Base-by-base conservation (phyloP, 306 rosid species). In the Lathyrus tuberosus region DNA sequence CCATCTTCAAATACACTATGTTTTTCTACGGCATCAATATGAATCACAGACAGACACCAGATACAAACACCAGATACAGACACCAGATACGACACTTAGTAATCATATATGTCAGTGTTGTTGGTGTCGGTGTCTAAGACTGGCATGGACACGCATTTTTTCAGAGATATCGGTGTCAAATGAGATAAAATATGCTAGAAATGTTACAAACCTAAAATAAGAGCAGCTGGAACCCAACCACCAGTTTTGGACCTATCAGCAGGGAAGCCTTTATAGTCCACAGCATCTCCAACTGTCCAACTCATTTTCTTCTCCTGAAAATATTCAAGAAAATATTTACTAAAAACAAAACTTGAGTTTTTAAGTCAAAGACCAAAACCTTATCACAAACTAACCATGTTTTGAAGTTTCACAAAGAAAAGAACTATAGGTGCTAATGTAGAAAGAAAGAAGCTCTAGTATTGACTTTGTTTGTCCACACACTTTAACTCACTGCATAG, bases 171-270 rank as follows among this genome's bases (percentile, higher is more conserved):
- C 1, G 40, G 10, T 7, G 10, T 6, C 8, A 35, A 2, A 67
- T 58, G 31, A 59, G 35, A 22, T 11, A 54, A 40, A 49, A 62
- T 47, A 3, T 41, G 37, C 0, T 30, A 64, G 13, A 37, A 37
- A 12, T 31, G 62, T 28, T 11, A 63, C 80, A 79, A 69, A 93
- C 98, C 96, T 75, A 84, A 84, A 73, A 90, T 83, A 35, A 85
- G 90, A 31, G 96, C 84, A 24, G 98, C 98, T 0, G 94, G 76
- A 7, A 78, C 78, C 98, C 98, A 90, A 72, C 98, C 94, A 1
- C 98, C 97, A 5, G 98, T 93, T 88, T 80, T 85, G 60, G 86
- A 82, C 72, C 81, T 85, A 42, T 90, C 89, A 70, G 94, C 96
- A 18, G 96, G 91, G 62, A 77, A 70, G 33, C 96, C 97, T 76